Conservation (phyloP, 1,284 basidiomycete genomes). For the Pseudozyma sp. region DNA sequence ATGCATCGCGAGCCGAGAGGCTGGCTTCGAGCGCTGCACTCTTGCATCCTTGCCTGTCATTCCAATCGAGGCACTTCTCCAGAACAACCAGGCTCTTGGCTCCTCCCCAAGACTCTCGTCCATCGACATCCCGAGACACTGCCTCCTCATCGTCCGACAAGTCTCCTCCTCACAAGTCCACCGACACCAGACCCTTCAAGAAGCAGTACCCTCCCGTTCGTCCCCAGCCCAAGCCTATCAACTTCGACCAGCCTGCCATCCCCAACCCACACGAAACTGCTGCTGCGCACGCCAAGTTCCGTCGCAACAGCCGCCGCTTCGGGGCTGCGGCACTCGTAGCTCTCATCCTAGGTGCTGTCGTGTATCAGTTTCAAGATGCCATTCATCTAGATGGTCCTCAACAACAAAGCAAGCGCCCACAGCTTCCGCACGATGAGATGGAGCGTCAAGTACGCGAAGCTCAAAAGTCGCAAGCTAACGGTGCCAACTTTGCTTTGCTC, state of each 20-base stretch:
- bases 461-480: slow-evolving; percentile 48
- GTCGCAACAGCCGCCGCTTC: slow-evolving; percentile 36
- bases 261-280: slow-evolving; percentile 64
- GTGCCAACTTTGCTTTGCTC: slow-evolving; percentile 56
- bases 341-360: slow-evolving; percentile 25
- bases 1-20: not conserved
- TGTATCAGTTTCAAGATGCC: slow-evolving; percentile 40
- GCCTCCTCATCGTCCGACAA: slow-evolving; percentile 1
- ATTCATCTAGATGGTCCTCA: slow-evolving; percentile 53
- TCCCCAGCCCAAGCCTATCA: slow-evolving; percentile 54
- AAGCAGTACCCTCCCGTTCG: slow-evolving; percentile 61
- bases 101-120: not conserved
- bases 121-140: slow-evolving; percentile 8
- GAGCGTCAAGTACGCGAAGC: slow-evolving; percentile 52
- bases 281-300: slow-evolving; percentile 60
- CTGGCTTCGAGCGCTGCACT: not conserved
- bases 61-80: slow-evolving; percentile 14
- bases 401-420: slow-evolving; percentile 31
- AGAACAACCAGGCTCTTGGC: slow-evolving; percentile 2
- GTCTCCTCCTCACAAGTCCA: not conserved
- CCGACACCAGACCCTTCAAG: slow-evolving; percentile 40
- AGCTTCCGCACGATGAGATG: slow-evolving; percentile 57
- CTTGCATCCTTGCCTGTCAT: slow-evolving; percentile 3
- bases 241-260: slow-evolving; percentile 66
- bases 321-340: slow-evolving; percentile 13